Evolutionary conservation across 441 rosid species (phyloP), one percentile per base, ranked within the genome.

Genomic region (Brassica hybrid): DNA sequence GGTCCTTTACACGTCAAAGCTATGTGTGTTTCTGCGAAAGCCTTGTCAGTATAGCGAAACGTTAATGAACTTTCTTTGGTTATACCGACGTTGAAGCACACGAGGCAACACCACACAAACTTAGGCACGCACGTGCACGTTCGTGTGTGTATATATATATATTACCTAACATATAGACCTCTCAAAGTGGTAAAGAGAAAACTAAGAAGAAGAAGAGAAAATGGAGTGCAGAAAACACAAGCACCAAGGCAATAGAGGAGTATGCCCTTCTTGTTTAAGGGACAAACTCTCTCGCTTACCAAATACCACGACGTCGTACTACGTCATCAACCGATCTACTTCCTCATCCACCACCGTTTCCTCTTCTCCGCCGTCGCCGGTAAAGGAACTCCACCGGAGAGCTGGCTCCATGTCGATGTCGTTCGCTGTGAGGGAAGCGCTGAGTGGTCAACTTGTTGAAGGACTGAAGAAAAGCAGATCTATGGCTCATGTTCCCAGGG

Each of bases 381-480:
- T 52, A 8, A 73, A 67, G 4, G 81, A 67, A n/a, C 87, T 78
- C 30, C 86, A 82, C 45, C 76, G 90, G 21, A 68, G 85, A 67
- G 84, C 57, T 12, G 88, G 93, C 3, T 43, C 81, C 36, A 86
- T 85, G 43, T 84, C 93, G 1, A 68, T 83, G 69, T 84, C 91
- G 5, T 85, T 85, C 16, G 82, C 71, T 69, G 73, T 83, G 12
- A 82, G 84, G 14, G 69, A 48, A 65, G 76, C 74, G 0, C 38
- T 79, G 60, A 73, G 67, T 79, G 71, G 71, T 32, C 25, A 62
- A 50, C 9, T 76, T 34, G 68, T 62, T 3, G 80, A 80, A 52
- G 90, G 84, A 16, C 77, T 91, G 79, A 92, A 80, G 91, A 94
- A 91, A 85, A 92, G 98, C 64, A 83, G 89, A 78, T 92, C 98